Evolutionary conservation across 2,329 filamentous ascomycete species (phyloP), one percentile per base, ranked within the genome.

Genomic region (Nemania sp.): DNA sequence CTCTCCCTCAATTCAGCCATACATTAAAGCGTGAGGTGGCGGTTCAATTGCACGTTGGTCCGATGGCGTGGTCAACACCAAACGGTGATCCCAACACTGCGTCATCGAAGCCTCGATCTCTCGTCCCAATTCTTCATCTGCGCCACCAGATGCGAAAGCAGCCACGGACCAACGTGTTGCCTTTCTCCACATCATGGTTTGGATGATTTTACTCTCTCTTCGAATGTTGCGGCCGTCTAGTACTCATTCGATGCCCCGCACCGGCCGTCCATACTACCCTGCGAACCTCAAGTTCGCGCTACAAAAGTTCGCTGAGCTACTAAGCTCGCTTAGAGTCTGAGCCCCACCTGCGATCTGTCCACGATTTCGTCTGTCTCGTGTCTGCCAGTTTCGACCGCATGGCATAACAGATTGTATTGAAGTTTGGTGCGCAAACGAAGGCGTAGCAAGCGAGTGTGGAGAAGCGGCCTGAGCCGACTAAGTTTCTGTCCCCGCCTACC

Each of bases 71-170:
- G 62, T 65, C 59, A 54, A 52, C 61, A 56, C 61, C 56, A 63
- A 57, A 57, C 58, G 59, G 59, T 54, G 52, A 49, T 47, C 62
- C 60, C 59, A 61, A 61, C 56, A 50, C 57, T 67, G 63, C 64
- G 63, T 67, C 63, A 65, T 65, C 61, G 59, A 61, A 49, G 55
- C 48, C 44, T 47, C 46, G 52, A 15, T 43, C 42, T 50, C 55
- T 54, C 33, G 49, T 44, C 46, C 49, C 46, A 55, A 15, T 43
- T 45, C 49, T 54, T 54, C 33, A 50, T 44, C 46, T 54, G 55
- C 22, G 41, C 49, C 44, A 37, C 34, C 43, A 44, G 40, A 28
- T 30, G 23, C 44, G 14, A 34, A 47, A n/a, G 45, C 39, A 40
- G 20, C 48, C 22, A 22, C 28, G 44, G 30, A n/a, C 22, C 28